phyloP scores from a whole-genome alignment of 805 yeast genomes.

The Candida quercuum region DNA sequence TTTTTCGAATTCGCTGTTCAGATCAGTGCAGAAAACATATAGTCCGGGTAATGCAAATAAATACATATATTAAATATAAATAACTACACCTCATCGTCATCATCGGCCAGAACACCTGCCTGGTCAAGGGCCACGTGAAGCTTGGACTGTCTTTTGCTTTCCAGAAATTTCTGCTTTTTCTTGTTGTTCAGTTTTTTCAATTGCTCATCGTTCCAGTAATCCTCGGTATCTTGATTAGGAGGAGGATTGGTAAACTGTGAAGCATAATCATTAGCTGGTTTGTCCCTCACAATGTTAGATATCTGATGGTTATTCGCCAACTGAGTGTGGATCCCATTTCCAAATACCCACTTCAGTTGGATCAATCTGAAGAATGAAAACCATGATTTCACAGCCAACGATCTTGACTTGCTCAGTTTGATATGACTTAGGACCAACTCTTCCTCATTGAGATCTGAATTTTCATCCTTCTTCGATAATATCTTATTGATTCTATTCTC shows the following conservation, averaged over 20 bases:
- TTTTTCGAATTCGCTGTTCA: constrained; percentile 10
- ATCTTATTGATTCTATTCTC: constrained; percentile 28
- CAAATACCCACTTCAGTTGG: constrained; percentile 22
- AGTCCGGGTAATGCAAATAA: background rate
- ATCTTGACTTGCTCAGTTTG: constrained; percentile 22
- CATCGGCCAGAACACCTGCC: constrained; percentile 11
- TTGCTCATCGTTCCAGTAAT: constrained; percentile 6
- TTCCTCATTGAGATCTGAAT: constrained; percentile 6
- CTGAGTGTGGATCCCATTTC: constrained; percentile 22
- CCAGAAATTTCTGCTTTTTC: constrained; percentile 19
- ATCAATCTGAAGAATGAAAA: constrained; percentile 23
- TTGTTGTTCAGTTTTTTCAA: constrained; percentile 11
- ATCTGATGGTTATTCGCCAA: constrained; percentile 19
- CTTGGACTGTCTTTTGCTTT: constrained; percentile 18
- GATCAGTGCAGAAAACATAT: background rate
- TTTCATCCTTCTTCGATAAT: constrained; percentile 10
- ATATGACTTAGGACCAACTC: constrained; percentile 20
- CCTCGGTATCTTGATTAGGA: constrained; percentile 9
- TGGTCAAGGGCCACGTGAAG: constrained; percentile 15
- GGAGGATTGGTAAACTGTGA: constrained; percentile 5
- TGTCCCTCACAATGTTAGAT: constrained; percentile 16
- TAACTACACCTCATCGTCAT: background rate
- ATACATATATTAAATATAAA: background rate
- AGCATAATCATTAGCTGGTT: constrained; percentile 9
- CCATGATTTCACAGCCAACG: constrained; percentile 25